These are phyloP conservation scores for Gleditsia sinensis DNA, from an alignment of 306 rosid genomes.

Conservation along the genomic window DNA sequence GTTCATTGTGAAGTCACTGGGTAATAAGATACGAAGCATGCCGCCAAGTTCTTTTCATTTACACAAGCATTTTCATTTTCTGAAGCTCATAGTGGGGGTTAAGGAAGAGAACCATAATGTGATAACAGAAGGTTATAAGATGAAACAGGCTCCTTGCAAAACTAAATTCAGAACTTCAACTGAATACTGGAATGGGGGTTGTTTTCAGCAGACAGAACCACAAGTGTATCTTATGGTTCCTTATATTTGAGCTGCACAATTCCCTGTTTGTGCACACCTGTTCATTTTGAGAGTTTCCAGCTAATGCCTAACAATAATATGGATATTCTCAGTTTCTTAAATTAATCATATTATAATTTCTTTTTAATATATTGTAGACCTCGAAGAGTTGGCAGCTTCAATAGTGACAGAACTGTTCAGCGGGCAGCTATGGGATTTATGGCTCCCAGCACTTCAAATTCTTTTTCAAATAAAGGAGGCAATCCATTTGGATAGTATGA, in stretches of 20 bases:
- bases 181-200: neutral
- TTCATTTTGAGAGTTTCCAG: neutral
- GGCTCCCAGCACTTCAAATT: conserved; percentile 34
- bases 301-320: neutral
- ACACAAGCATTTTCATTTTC: neutral
- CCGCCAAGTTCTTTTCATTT: neutral
- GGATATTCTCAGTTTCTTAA: neutral
- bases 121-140: neutral
- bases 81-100: neutral
- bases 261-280: neutral
- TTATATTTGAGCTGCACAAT: neutral
- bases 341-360: neutral
- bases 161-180: neutral
- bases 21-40: conserved; percentile 24
- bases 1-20: neutral
- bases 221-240: neutral
- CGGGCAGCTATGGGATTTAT: conserved; percentile 33
- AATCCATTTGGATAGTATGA: conserved; percentile 72
- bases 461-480: conserved; percentile 45
- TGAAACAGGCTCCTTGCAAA: neutral
- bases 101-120: neutral
- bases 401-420: conserved; percentile 34
- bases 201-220: neutral
- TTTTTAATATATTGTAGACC: conserved; percentile 38
- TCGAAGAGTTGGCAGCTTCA: conserved; percentile 41